Base-by-base conservation (phyloP, 108 stramenopile species). In the Aureococcus anophagefferens region DNA sequence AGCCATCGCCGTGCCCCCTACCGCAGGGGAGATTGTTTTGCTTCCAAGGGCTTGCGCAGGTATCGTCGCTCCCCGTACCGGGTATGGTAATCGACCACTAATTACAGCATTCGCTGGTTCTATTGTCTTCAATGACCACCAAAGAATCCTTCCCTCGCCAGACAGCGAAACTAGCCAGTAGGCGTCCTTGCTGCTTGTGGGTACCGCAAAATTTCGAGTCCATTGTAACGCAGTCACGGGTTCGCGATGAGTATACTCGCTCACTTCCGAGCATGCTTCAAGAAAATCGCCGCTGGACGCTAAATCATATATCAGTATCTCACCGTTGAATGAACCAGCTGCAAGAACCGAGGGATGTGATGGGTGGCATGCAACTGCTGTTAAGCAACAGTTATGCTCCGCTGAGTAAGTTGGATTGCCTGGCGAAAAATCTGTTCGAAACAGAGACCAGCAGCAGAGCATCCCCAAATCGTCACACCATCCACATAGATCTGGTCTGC, bases 241-340 rank as follows among this genome's bases (percentile, higher is more conserved):
- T 35, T 86, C 83, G 29, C 81, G 46, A 73, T 86, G 85, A 40
- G 67, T 76, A 46, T 84, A 80, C 31, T 83, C 85, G 36, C 76
- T 79, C 44, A 86, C 84, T 15, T 70, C 45, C 0, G 81, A 77
- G 45, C 45, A 70, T 9, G 68, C 80, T 37, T 30, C 33, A 0
- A 33, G 28, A 16, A 25, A 37, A 16, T 65, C 65, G 3, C 65
- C 30, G 32, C 65, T 35, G 32, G 1, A 4, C 14, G 21, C 65
- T 11, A 71, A 1, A 40, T 82, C 81, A 33, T 62, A 69, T 0
- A 79, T 18, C 15, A 82, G 28, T 18, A 86, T 78, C 79, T 86
- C 85, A 5, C 85, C 85, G 44, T 86, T 83, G 69, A 84, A 86
- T 18, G 75, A 76, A 0, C 85, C 85, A 7, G 81, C 83, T 33